phyloP scores from a whole-genome alignment of 2,329 filamentous ascomycete species.

The Septoria linicola region DNA sequence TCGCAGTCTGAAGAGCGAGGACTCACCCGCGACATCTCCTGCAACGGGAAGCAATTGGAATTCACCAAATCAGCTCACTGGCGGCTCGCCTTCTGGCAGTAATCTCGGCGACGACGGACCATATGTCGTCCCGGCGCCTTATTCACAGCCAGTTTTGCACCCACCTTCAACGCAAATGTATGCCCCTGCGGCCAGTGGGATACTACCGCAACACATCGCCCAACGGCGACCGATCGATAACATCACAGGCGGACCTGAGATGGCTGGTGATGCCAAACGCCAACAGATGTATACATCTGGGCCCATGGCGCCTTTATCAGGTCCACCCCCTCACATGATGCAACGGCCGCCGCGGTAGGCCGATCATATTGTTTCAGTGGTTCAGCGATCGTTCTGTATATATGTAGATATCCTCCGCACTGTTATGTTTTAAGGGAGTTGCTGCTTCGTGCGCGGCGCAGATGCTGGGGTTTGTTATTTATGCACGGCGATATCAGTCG shows the following conservation, averaged over 20 bases:
- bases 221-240: conserved; percentile 62
- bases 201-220: conserved; percentile 37
- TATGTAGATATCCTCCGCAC: conserved; percentile 23
- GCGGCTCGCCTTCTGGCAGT: conserved; percentile 56
- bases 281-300: conserved; percentile 55
- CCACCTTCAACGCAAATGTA: conserved; percentile 35
- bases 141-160: conserved; percentile 32
- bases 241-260: conserved; percentile 54
- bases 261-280: conserved; percentile 55
- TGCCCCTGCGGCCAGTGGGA: conserved; percentile 41
- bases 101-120: conserved; percentile 44
- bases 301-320: conserved; percentile 47
- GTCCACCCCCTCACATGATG: conserved; percentile 23
- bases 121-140: conserved; percentile 48
- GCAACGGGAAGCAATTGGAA: conserved; percentile 63
- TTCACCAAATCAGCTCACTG: conserved; percentile 59
- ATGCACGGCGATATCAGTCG: conserved; percentile 2
- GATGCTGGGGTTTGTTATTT: background rate
- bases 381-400: conserved; percentile 20
- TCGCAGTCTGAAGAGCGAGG: conserved; percentile 62
- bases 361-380: background rate
- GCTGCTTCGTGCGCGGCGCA: background rate
- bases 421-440: background rate
- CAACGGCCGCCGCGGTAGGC: conserved; percentile 25
- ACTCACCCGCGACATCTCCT: conserved; percentile 62